Evolutionary conservation across 2,329 filamentous ascomycete species (phyloP), one percentile per base, ranked within the genome.

Genomic region (Calonectria pseudoturangicola): DNA sequence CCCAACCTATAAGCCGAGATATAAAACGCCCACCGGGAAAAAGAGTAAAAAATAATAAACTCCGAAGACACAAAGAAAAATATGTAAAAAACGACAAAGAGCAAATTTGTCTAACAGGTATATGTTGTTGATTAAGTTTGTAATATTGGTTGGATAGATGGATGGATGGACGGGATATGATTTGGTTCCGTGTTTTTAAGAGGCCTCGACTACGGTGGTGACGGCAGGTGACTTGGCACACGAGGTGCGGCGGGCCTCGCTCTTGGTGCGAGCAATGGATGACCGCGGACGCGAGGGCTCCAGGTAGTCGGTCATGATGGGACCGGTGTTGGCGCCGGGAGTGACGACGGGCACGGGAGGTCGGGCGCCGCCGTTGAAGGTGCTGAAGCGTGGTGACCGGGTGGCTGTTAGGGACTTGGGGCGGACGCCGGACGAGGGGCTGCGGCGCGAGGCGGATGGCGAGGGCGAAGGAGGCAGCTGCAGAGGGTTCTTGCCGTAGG

Each of bases 251-350:
- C 58, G 58, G 41, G 10, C 10, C 13, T 63, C 54, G 58, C 27
- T 63, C 21, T 16, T 45, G 16, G 18, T 47, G 39, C 41, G 41
- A 15, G 4, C 18, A 27, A 63, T 47, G 21, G 33, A 41, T 21
- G 54, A 41, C 12, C 54, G 54, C 2, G 58, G 58, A 12, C 39
- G 41, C 12, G 58, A 47, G 25, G 39, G 58, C 4, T 63, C 58
- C 21, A 63, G 58, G 58, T 63, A 47, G 58, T 43, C 39, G 58
- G 39, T 63, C 58, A 47, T 45, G 58, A 63, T 21, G 41, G 58
- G 41, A 10, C 39, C 41, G 25, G 18, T 43, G 58, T 43, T 43
- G 58, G 39, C 58, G 41, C 39, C 58, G 39, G 41, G 58, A 16
- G 58, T 63, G 39, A 43, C 39, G 28, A 43, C 16, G 58, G 58